Evolutionary conservation across 805 yeast species (phyloP).

Genomic region (Metschnikowia cubensis): DNA sequence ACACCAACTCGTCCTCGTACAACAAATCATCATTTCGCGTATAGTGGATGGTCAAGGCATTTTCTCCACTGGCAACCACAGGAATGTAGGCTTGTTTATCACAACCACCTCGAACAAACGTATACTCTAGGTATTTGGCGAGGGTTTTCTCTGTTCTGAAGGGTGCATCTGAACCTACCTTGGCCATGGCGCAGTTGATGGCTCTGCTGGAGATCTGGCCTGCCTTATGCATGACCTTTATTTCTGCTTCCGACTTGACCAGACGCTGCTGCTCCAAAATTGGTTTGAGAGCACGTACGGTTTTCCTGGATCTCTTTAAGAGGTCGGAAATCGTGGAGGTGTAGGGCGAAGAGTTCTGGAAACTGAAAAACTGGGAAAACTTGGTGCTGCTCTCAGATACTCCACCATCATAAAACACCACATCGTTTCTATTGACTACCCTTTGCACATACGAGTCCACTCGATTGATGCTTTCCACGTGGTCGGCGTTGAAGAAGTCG

Average conservation of each 20-base stretch:
- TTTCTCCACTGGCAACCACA: conserved; percentile 91
- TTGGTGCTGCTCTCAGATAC: conserved; percentile 6
- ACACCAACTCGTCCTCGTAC: conserved; percentile 72
- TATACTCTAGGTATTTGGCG: conserved; percentile 75
- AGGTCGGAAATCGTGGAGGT: conserved; percentile 18
- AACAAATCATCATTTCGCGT: conserved; percentile 86
- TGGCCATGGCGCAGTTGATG: conserved; percentile 75
- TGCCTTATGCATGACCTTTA: conserved; percentile 75
- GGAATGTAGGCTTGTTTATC: conserved; percentile 89
- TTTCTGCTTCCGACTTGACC: conserved; percentile 72
- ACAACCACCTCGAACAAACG: conserved; percentile 84
- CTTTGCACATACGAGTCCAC: conserved; percentile 42
- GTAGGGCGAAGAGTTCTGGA: conserved; percentile 6
- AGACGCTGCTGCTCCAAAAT: conserved; percentile 51
- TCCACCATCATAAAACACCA: conserved; percentile 51
- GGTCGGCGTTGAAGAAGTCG: conserved; percentile 86
- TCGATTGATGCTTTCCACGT: conserved; percentile 49
- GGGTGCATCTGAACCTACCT: conserved; percentile 38
- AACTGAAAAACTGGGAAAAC: conserved; percentile 20
- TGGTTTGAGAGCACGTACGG: conserved; percentile 41
- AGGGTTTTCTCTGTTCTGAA: conserved; percentile 73
- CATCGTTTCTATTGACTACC: conserved; percentile 45
- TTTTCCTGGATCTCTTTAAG: conserved; percentile 29
- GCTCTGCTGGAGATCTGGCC: conserved; percentile 80
- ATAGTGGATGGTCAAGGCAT: conserved; percentile 89